These are phyloP conservation scores for Raphanus raphanistrum DNA, from an alignment of 345 rosid genomes.

Conservation along the genomic window DNA sequence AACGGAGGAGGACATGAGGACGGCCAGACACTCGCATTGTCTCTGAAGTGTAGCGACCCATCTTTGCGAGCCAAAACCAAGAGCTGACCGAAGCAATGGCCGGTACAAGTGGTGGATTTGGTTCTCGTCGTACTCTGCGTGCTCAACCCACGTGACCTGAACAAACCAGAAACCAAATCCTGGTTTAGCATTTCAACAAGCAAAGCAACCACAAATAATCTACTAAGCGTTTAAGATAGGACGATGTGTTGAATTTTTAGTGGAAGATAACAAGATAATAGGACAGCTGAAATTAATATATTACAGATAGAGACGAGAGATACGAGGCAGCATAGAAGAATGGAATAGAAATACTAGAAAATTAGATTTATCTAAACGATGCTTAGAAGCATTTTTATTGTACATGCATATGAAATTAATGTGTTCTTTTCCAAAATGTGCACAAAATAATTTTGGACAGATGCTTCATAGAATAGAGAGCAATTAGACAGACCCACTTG, in stretches of 20 bases:
- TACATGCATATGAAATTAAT: constrained; percentile 35
- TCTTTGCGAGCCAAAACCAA: constrained; percentile 66
- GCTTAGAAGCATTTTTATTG: constrained; percentile 18
- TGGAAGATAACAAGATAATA: constrained; percentile 11
- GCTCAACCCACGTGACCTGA: constrained; percentile 58
- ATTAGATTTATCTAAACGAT: constrained; percentile 36
- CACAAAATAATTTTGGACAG: constrained; percentile 38
- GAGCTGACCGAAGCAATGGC: constrained; percentile 54
- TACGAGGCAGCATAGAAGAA: constrained; percentile 34
- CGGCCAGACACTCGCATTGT: constrained; percentile 57
- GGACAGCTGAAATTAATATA: constrained; percentile 17
- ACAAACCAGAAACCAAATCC: not conserved
- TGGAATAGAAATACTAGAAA: constrained; percentile 27
- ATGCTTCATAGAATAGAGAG: constrained; percentile 35
- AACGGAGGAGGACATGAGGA: constrained; percentile 57
- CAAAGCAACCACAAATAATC: not conserved
- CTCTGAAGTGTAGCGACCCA: constrained; percentile 73
- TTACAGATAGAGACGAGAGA: constrained; percentile 16
- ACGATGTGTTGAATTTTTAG: not conserved
- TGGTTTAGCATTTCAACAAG: not conserved
- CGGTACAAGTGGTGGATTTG: constrained; percentile 57
- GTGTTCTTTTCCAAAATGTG: constrained; percentile 39
- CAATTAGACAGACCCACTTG: constrained; percentile 51
- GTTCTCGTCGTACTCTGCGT: constrained; percentile 60
- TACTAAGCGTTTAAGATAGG: not conserved